Evolutionary conservation across 371 early-diverging fungal species (phyloP), one percentile per base, ranked within the genome.

Genomic region (Umbelopsis sp.): DNA sequence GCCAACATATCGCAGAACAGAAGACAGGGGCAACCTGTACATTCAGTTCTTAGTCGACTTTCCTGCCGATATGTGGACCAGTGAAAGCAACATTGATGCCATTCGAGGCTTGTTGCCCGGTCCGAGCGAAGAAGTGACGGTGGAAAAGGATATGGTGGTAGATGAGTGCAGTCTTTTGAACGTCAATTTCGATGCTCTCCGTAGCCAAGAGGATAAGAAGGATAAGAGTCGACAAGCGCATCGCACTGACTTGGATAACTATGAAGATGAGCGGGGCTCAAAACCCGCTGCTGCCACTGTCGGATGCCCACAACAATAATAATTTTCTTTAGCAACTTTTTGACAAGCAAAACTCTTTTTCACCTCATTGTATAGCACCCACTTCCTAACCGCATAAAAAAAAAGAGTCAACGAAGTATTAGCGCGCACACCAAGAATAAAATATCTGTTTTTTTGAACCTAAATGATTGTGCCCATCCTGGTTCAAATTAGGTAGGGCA

Each of bases 281-380:
- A 24, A 86, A 14, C 92, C 95, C 22, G 91, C 95, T 25, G 91
- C 91, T 11, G 91, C 95, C 20, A 91, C 91, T 50, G 97, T 98
- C 51, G 97, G 97, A 83, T 98, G 98, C 79, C 95, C 96, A 35
- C 96, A 96, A 78, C 96, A 96, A 85, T 96, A 95, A 82, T n/a
- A 12, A 14, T 35, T 57, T 51, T 50, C 25, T 6, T 32, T 35
- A 18, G 24, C 8, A 18, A 18, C 35, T 10, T 35, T 57, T 57
- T 57, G 35, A 35, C 9, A 4, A 35, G 9, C 14, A 16, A 57
- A 3, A 9, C 18, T 32, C 16, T 57, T 35, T 29, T 9, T 25
- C 29, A 29, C 29, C 18, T 4, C 57, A 57, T 32, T 57, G 57
- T 57, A 57, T 53, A 53, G 11, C 53, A 53, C 24, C 32, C 53